Conservation (phyloP, 129 eudicot species). For the Flaveria trinervia region DNA sequence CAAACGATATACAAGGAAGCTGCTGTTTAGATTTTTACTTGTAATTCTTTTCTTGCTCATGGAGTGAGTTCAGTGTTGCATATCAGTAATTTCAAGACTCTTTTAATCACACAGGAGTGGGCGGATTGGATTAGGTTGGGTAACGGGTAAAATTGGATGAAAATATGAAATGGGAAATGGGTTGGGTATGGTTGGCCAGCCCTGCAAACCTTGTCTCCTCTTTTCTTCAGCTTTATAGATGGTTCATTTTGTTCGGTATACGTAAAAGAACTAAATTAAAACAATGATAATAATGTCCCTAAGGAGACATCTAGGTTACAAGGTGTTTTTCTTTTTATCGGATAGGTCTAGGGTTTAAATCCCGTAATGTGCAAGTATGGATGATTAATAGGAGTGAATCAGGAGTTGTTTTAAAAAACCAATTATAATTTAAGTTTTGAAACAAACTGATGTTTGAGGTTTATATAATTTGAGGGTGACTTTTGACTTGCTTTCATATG, state of each 20-base stretch:
- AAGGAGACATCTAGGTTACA: no score
- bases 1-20: background rate
- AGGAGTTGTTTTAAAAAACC: no score
- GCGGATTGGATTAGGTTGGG: background rate
- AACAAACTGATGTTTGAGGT: background rate
- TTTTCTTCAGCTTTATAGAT: slow-evolving; percentile 2
- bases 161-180: background rate
- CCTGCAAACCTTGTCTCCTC: background rate
- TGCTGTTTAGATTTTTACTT: slow-evolving; percentile 14
- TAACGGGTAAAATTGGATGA: background rate
- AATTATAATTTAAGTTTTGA: background rate
- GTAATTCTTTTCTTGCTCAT: background rate
- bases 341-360: no score
- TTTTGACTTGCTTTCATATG: no score
- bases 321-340: no score
- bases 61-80: background rate
- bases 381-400: no score
- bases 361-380: no score
- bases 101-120: background rate
- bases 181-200: background rate
- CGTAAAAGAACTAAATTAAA: background rate
- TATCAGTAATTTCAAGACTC: background rate
- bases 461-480: background rate
- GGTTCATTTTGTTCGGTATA: background rate
- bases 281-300: background rate